Base-by-base conservation (phyloP, 495 filamentous ascomycete species). In the Friedmanniomyces endolithicus region DNA sequence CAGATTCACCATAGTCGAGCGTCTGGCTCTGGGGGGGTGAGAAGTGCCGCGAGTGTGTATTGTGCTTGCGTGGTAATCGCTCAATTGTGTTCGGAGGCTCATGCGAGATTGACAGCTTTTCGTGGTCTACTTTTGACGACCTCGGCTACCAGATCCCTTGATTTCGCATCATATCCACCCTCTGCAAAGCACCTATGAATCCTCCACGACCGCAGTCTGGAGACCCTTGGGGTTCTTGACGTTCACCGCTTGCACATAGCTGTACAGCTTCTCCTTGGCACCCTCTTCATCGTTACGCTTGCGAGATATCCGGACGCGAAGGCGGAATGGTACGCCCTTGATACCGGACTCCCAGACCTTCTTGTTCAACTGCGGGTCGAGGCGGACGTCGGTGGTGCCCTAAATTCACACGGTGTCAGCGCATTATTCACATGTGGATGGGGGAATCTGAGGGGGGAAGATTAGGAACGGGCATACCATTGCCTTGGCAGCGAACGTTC, bases 251-350 rank as follows among this genome's bases (percentile, higher is more conserved):
- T 97, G 89, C 68, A 98, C 94, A 77, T 94, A 95, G 72, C 83
- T 88, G 83, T 96, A 98, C 65, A 98, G 82, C 78, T 86, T 90
- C 80, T 98, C 84, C 80, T 92, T 92, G 66, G 92, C 90, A 65
- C 86, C 88, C 78, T 99, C 92, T 79, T 99, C 92, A 72, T 99
- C 92, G 79, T 99, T 99, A 80, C 92, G 89, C 84, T 94, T 92
- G 72, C 92, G 87, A 64, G 88, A 94, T 77, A 99, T 95, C 76
- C 94, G 87, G 66, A 99, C 80, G 67, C 92, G 90, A 61, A 99
- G 80, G 72, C 92, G 82, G 84, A 85, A 97, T 51, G 90, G 88
- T 61, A 95, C 89, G 68, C 94, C 94, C 82, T 96, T 96, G 77
- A 99, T 82, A 72, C 92, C 92, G 69, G 85, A 79, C 75, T 99